Conservation (phyloP, 495 filamentous ascomycete species). For the Penicillium chermesinum region DNA sequence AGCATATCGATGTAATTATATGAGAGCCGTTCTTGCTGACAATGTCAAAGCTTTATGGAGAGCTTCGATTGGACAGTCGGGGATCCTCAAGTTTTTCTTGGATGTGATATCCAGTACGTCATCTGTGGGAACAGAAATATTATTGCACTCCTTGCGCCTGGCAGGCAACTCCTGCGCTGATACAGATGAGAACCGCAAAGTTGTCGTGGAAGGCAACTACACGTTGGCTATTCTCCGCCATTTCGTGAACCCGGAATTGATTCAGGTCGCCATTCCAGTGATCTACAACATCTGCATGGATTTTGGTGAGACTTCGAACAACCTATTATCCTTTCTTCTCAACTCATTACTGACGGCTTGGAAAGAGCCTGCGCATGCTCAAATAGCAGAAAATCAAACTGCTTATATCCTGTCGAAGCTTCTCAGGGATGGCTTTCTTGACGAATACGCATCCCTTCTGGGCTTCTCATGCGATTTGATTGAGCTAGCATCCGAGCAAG, state of each 20-base stretch:
- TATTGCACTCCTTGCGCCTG: slow-evolving; percentile 58
- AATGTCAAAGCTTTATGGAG: slow-evolving; percentile 53
- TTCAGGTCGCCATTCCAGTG: slow-evolving; percentile 59
- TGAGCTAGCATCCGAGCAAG: slow-evolving; percentile 40
- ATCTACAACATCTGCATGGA: slow-evolving; percentile 72
- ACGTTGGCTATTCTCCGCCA: slow-evolving; percentile 51
- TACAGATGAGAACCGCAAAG: slow-evolving; percentile 68
- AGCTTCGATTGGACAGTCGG: slow-evolving; percentile 58
- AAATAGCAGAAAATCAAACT: slow-evolving; percentile 56
- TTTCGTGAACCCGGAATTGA: slow-evolving; percentile 44
- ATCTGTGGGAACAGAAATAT: slow-evolving; percentile 27
- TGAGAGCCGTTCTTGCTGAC: not conserved
- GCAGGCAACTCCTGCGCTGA: slow-evolving; percentile 82
- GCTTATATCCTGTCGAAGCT: slow-evolving; percentile 38
- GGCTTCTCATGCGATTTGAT: slow-evolving; percentile 38
- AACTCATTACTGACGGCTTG: slow-evolving; percentile 14
- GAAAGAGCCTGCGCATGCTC: slow-evolving; percentile 49
- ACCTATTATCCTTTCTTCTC: not conserved
- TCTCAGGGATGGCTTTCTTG: slow-evolving; percentile 29
- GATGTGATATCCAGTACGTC: slow-evolving; percentile 41
- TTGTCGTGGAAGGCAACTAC: slow-evolving; percentile 55
- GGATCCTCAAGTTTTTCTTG: slow-evolving; percentile 63
- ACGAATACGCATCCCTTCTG: slow-evolving; percentile 30
- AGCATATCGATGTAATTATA: slow-evolving; percentile 22
- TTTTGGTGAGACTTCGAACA: slow-evolving; percentile 49